These are phyloP conservation scores for Pichia sp. DNA, from an alignment of 1,139 yeast genomes.

Conservation along the genomic window DNA sequence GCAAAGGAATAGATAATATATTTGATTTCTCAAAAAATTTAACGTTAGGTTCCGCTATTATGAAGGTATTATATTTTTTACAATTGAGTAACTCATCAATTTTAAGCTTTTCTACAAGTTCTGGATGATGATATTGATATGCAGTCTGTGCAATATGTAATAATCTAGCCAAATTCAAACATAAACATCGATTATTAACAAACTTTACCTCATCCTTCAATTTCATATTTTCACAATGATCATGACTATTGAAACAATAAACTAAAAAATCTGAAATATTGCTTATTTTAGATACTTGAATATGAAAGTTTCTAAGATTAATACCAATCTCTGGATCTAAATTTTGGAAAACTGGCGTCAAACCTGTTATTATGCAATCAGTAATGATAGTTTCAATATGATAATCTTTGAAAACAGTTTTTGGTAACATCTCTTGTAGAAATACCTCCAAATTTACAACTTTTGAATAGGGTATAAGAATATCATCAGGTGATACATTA, in stretches of 20 bases:
- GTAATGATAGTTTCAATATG: conserved; percentile 29
- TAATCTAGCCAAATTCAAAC: conserved; percentile 41
- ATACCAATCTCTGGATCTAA: conserved; percentile 63
- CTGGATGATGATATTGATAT: conserved; percentile 30
- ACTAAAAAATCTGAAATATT: conserved; percentile 62
- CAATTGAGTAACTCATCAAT: conserved; percentile 1
- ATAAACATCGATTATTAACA: conserved; percentile 27
- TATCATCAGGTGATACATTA: conserved; percentile 52
- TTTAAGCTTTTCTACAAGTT: conserved; percentile 11
- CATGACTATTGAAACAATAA: conserved; percentile 42
- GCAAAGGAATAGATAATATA: conserved; percentile 24
- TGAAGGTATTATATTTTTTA: conserved; percentile 25
- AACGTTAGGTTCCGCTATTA: conserved; percentile 21
- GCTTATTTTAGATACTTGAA: conserved; percentile 67
- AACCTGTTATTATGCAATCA: conserved; percentile 40
- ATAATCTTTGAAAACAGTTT: conserved; percentile 12
- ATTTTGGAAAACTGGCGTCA: conserved; percentile 47
- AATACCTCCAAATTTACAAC: conserved; percentile 30
- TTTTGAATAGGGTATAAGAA: conserved; percentile 40
- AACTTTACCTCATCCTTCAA: conserved; percentile 2
- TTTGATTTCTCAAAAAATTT: conserved; percentile 15
- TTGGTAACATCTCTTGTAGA: conserved; percentile 15
- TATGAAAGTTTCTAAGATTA: conserved; percentile 66
- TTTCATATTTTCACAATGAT: conserved; percentile 14
- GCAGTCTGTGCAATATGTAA: conserved; percentile 48